Evolutionary conservation across 768 basidiomycete genomes (phyloP), one percentile per base, ranked within the genome.

Genomic region (Naematelia encephala): DNA sequence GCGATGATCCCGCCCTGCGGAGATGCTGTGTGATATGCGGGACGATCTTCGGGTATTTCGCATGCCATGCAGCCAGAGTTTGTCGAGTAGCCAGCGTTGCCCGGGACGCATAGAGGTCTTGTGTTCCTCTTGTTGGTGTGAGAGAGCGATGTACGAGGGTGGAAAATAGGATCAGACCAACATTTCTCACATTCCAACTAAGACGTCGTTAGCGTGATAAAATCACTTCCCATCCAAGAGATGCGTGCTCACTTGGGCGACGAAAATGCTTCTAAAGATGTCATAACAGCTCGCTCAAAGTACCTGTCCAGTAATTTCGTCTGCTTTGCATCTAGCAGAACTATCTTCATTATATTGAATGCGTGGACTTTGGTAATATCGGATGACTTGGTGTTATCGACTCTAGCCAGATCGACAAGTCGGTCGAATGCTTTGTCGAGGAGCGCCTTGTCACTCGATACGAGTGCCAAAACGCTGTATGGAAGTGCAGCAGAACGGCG

Each of bases 161-260:
- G 0, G 76, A 72, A 56, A 75, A 74, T 0, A 77, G 63, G 46
- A 77, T 69, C 11, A 75, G 54, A 12, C 72, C 76, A 44, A 73
- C 73, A 57, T 77, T 77, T 3, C 72, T 50, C 14, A 77, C 76
- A 51, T 73, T 75, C 76, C 76, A 77, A 54, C 76, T 77, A 29
- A 1, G 13, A 26, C 2, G 26, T 27, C 25, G 16, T 19, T 25
- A 44, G 28, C 22, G 45, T 21, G n/a, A 8, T 8, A 22, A 46
- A 10, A 52, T 21, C 34, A 4, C 22, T 26, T 3, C 45, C 27
- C 27, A 11, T 25, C 29, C 11, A 12, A 34, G 51, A 16, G 2
- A 19, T 11, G 22, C n/a, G 2, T 5, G 59, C 75, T 66, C 45
- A 73, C 75, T 75, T 67, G 25, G 63, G 43, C 19, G 69, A 73